A percentile compares a stretch with the other conserved stretches of the same genome.
phyloP scores from a whole-genome alignment of 1,139 yeast species.

The Scheffersomyces parashehatae region DNA sequence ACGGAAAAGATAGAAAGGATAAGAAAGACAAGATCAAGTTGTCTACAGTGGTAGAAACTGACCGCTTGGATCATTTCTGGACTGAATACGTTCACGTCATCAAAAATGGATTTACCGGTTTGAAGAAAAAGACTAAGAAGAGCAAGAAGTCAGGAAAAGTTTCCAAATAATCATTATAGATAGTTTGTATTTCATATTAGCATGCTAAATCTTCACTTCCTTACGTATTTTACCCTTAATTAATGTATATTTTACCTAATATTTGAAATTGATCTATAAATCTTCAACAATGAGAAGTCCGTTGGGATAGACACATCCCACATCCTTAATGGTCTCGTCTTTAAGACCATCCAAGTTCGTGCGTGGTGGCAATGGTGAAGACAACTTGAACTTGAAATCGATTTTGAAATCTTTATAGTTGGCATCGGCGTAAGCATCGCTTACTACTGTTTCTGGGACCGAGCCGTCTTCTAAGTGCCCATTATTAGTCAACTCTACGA shows the following conservation, averaged over 20 bases:
- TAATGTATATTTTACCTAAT: too few species aligned
- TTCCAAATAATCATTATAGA: slow-evolving; percentile 14
- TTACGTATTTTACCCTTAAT: too few species aligned
- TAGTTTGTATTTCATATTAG: not conserved
- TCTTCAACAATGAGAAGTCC: slow-evolving; percentile 44
- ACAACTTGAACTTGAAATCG: slow-evolving; percentile 31
- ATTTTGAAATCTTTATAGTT: slow-evolving; percentile 26
- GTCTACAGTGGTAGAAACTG: slow-evolving; percentile 64
- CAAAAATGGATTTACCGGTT: slow-evolving; percentile 60
- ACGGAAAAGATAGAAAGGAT: slow-evolving; percentile 44
- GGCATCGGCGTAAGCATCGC: slow-evolving; percentile 20
- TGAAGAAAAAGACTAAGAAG: slow-evolving; percentile 65
- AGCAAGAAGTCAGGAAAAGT: slow-evolving; percentile 47
- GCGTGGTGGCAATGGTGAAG: slow-evolving; percentile 45
- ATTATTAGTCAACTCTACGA: slow-evolving; percentile 44
- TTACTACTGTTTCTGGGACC: slow-evolving; percentile 12
- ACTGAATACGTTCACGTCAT: slow-evolving; percentile 61
- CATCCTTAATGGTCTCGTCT: slow-evolving; percentile 23
- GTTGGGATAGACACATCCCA: slow-evolving; percentile 41
- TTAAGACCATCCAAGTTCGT: slow-evolving; percentile 27
- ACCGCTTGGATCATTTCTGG: slow-evolving; percentile 68
- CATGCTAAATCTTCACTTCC: not conserved
- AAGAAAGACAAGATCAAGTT: slow-evolving; percentile 52
- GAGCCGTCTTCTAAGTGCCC: slow-evolving; percentile 32
- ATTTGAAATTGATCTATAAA: slow-evolving; percentile 6